Evolutionary conservation across 768 basidiomycete species (phyloP).

Genomic region (Leccinum imitatum): DNA sequence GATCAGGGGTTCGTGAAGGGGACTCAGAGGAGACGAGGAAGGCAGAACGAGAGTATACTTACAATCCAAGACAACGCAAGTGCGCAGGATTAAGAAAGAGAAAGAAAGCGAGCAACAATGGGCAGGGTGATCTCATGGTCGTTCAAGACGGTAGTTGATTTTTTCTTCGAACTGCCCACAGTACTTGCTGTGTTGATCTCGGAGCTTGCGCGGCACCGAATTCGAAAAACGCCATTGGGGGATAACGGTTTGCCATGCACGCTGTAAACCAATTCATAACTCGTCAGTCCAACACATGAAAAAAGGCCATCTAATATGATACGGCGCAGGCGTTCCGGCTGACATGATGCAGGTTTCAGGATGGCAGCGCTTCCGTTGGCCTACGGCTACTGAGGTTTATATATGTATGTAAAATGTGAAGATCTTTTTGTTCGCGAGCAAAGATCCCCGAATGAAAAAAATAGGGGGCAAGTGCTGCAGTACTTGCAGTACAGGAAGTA

Average conservation of each 20-base stretch:
- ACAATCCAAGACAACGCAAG: conserved; percentile 68
- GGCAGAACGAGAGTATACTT: conserved; percentile 66
- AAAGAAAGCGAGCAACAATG: too few relatives aligned
- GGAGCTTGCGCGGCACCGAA: background rate
- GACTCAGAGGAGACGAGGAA: conserved; percentile 75
- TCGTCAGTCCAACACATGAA: background rate
- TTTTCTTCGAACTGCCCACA: background rate
- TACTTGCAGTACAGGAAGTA: background rate
- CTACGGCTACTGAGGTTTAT: background rate
- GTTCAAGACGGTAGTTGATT: conserved; percentile 21
- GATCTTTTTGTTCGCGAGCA: background rate
- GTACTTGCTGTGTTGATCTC: background rate
- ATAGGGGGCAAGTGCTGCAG: background rate
- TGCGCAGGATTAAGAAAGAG: too few relatives aligned
- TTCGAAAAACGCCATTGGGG: background rate
- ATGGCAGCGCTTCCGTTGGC: conserved; percentile 5
- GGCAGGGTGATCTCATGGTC: conserved; percentile 6
- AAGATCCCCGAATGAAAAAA: background rate
- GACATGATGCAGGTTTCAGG: background rate
- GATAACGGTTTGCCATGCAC: too few relatives aligned
- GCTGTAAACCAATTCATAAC: background rate
- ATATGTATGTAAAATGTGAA: background rate
- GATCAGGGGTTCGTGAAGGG: conserved; percentile 70
- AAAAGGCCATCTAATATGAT: background rate
- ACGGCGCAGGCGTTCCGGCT: background rate